A percentile compares a stretch with the other conserved stretches of the same genome.
Evolutionary conservation across 495 filamentous ascomycete species (phyloP).

Genomic region (Tuber calosporum): DNA sequence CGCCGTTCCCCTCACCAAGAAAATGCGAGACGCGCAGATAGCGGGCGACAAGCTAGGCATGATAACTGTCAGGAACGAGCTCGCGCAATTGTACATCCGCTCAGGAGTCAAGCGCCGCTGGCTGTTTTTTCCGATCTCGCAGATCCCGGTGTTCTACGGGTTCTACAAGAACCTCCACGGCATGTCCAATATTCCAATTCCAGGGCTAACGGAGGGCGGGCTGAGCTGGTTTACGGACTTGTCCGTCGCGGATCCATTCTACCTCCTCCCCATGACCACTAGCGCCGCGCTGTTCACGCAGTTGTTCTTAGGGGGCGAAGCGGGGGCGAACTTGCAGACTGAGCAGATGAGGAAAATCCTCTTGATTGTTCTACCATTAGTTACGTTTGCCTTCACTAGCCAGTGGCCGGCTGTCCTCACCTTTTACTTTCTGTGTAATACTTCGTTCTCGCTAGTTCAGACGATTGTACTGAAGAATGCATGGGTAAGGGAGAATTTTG

Average conservation of each 20-base stretch:
- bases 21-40: conserved; percentile 46
- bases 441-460: conserved; percentile 54
- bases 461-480: conserved; percentile 49
- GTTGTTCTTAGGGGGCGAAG: conserved; percentile 39
- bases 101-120: conserved; percentile 52
- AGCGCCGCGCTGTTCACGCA: conserved; percentile 49
- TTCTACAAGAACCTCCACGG: conserved; percentile 66
- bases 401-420: conserved; percentile 63
- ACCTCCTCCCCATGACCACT: conserved; percentile 58
- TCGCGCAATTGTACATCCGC: conserved; percentile 47
- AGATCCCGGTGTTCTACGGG: conserved; percentile 67
- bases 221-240: conserved; percentile 73
- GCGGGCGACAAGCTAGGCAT: conserved; percentile 46
- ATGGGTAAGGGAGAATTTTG: conserved; percentile 48
- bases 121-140: conserved; percentile 54
- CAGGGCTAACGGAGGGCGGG: conserved; percentile 62
- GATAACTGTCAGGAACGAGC: conserved; percentile 46
- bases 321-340: conserved; percentile 38
- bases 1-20: conserved; percentile 47
- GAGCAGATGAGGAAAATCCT: conserved; percentile 50
- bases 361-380: conserved; percentile 52
- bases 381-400: conserved; percentile 57
- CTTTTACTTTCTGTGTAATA: conserved; percentile 60
- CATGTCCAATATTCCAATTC: conserved; percentile 73
- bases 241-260: conserved; percentile 67